Percentiles rank a stretch among this genome's conserved stretches.
Conservation (phyloP, 768 basidiomycete genomes). For the Serendipita sp. region DNA sequence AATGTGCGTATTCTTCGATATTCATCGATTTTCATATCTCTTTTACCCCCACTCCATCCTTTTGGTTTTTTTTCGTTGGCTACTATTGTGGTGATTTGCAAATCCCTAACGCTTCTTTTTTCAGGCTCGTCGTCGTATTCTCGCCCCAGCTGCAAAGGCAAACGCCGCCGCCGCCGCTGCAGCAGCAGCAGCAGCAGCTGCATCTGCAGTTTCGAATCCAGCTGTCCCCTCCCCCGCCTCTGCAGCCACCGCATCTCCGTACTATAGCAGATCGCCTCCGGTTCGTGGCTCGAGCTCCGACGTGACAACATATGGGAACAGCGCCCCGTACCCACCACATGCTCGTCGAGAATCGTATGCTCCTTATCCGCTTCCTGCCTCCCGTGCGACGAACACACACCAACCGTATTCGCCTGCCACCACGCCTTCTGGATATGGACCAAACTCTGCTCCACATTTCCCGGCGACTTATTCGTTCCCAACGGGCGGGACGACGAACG, state of each 20-base stretch:
- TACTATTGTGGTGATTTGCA: background rate
- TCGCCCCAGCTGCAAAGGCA: slow-evolving; percentile 4
- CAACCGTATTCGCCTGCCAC: background rate
- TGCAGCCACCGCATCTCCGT: background rate
- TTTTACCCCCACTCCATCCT: background rate
- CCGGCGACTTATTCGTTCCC: background rate
- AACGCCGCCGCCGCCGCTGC: background rate
- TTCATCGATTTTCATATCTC: background rate
- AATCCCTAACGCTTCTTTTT: background rate
- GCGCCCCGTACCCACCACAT: background rate
- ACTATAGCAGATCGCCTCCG: slow-evolving; percentile 1
- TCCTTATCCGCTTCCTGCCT: background rate
- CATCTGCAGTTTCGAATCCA: background rate
- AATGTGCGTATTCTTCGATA: slow-evolving; percentile 32
- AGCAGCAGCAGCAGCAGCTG: background rate
- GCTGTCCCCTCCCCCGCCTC: background rate
- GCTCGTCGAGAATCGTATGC: slow-evolving; percentile 1
- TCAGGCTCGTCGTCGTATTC: slow-evolving; percentile 5
- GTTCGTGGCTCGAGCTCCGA: slow-evolving; percentile 3
- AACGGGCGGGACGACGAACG: background rate
- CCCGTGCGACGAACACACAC: background rate
- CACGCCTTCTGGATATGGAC: background rate
- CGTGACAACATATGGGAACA: background rate
- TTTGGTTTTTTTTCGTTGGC: background rate
- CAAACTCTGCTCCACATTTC: background rate